Base-by-base conservation (phyloP, 225 moss, liverwort and hornwort species). In the Takakia lepidozioides region DNA sequence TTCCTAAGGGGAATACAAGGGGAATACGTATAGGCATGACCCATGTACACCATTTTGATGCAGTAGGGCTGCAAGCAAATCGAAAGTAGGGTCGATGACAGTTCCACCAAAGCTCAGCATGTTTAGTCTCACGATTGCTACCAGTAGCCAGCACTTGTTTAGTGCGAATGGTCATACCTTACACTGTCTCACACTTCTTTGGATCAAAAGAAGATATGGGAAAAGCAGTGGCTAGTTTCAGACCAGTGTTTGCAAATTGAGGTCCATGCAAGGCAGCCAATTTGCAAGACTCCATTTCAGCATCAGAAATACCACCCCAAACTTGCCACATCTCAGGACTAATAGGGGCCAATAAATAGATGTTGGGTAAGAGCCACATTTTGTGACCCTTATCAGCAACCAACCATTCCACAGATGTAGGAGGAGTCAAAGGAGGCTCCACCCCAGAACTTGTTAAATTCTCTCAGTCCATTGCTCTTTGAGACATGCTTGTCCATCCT, bases 31-130 rank as follows among this genome's bases (percentile, higher is more conserved):
- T n/a, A n/a, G n/a, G n/a, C n/a, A n/a, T n/a, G n/a, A n/a, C n/a
- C n/a, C n/a, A n/a, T n/a, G n/a, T n/a, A n/a, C n/a, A n/a, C n/a
- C n/a, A n/a, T n/a, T n/a, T n/a, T n/a, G n/a, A n/a, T n/a, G n/a
- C n/a, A n/a, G n/a, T n/a, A n/a, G n/a, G n/a, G n/a, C 9, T 48
- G 39, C 62, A 62, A 10, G 3, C 28, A 48, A 53, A 62, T 19
- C 62, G 27, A 10, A 62, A 27, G 39, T 62, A 62, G 1, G 54
- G 54, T 14, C 62, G 44, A 14, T 54, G 45, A 25, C 54, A 54
- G 19, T 62, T 55, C 62, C 53, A 54, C 2, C 54, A 47, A 16
- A 52, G 45, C 15, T 43, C 34, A 22, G 51, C 40, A 29, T 62
- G 38, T 19, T 28, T 55, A 15, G 54, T 38, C 14, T 27, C 39